These are phyloP conservation scores for Wickerhamomyces tratensis DNA, from an alignment of 805 yeast species.

Conservation along the genomic window DNA sequence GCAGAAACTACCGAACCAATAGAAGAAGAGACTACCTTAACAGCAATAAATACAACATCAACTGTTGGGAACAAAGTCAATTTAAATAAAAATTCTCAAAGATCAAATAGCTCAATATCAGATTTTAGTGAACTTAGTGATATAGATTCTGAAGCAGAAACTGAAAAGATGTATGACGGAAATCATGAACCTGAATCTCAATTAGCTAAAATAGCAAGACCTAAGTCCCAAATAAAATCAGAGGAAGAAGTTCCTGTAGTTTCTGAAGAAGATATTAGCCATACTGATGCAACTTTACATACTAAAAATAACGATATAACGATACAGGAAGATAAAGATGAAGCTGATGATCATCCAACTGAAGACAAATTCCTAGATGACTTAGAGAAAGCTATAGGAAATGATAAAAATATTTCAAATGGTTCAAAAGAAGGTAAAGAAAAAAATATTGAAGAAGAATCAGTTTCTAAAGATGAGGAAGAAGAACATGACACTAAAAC, in stretches of 20 bases:
- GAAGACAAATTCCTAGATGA: constrained; percentile 8
- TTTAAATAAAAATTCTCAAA: constrained; percentile 21
- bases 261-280: too few species aligned
- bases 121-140: constrained; percentile 41
- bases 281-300: too few species aligned
- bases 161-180: constrained; percentile 67
- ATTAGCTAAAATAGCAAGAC: constrained; percentile 31
- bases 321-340: constrained; percentile 5
- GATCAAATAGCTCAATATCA: constrained; percentile 15
- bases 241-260: constrained; percentile 1
- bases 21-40: too few species aligned
- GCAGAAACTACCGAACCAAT: too few species aligned
- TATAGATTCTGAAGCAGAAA: constrained; percentile 79
- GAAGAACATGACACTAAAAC: constrained; percentile 10
- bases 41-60: neutral
- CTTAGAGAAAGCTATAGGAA: constrained; percentile 4
- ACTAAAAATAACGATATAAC: constrained; percentile 2
- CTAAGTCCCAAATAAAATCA: constrained; percentile 6
- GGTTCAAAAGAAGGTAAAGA: constrained; percentile 7
- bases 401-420: constrained; percentile 1
- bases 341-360: constrained; percentile 2
- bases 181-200: constrained; percentile 20
- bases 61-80: constrained; percentile 16
- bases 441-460: constrained; percentile 14
- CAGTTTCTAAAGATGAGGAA: constrained; percentile 10